A percentile compares a stretch with the other conserved stretches of the same genome.
Conservation (phyloP, 1,284 basidiomycete species). For the Stygiomarasmius scandens region DNA sequence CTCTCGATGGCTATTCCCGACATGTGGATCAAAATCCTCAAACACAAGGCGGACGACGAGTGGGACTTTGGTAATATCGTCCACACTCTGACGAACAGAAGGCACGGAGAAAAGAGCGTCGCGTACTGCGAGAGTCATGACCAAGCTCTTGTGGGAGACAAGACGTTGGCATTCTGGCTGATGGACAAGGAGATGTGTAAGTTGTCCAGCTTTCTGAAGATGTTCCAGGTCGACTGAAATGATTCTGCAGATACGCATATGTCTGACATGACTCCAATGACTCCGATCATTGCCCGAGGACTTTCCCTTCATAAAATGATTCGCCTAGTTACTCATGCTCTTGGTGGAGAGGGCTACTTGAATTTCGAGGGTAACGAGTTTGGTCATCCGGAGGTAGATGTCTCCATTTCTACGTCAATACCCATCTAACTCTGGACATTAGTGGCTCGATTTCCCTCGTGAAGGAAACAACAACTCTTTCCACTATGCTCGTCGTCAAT, state of each 20-base stretch:
- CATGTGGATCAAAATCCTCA: constrained; percentile 99
- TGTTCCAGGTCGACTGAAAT: constrained; percentile 13
- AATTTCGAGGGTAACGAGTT: constrained; percentile 99
- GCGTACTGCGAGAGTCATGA: constrained; percentile 98
- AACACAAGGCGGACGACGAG: constrained; percentile 85
- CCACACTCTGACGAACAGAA: constrained; percentile 88
- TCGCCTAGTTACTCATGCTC: constrained; percentile 82
- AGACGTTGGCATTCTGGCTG: constrained; percentile 97
- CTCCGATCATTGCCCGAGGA: constrained; percentile 87
- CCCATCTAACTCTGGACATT: constrained; percentile 4
- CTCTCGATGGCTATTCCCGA: constrained; percentile 98
- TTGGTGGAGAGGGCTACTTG: constrained; percentile 96
- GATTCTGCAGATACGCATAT: constrained; percentile 83
- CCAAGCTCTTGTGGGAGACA: constrained; percentile 97
- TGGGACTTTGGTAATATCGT: constrained; percentile 92
- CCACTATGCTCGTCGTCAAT: constrained; percentile 94
- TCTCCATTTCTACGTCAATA: constrained; percentile 1
- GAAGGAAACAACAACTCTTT: constrained; percentile 95
- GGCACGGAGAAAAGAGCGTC: constrained; percentile 89
- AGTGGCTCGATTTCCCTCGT: constrained; percentile 99
- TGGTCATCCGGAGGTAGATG: constrained; percentile 87
- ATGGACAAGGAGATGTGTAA: constrained; percentile 99
- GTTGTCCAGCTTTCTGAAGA: constrained; percentile 29
- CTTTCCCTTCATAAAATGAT: constrained; percentile 97
- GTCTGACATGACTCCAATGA: constrained; percentile 88